Conservation (phyloP, 2,329 filamentous ascomycete genomes). For the Mollisiaceae sp. region DNA sequence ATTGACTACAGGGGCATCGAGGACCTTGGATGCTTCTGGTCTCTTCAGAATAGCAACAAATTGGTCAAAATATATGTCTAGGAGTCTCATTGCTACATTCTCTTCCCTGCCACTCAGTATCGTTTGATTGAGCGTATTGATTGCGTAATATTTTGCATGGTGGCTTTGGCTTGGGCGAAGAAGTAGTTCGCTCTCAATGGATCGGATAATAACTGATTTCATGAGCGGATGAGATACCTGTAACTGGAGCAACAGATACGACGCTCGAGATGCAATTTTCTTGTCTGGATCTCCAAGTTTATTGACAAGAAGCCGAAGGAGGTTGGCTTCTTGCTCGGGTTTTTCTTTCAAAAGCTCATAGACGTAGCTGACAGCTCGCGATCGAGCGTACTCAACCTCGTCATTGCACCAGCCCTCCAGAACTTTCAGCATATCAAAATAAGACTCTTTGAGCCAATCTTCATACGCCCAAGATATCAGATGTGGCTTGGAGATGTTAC, state of each 20-base stretch:
- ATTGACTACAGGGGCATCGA: constrained; percentile 50
- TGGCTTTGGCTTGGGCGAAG: constrained; percentile 86
- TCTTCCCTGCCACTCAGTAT: constrained; percentile 87
- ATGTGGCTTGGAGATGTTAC: constrained; percentile 74
- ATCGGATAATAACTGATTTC: constrained; percentile 85
- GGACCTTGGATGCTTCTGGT: constrained; percentile 45
- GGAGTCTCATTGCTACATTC: constrained; percentile 75
- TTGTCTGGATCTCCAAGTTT: constrained; percentile 95
- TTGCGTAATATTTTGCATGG: constrained; percentile 92
- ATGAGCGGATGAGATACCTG: constrained; percentile 89
- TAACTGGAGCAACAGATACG: constrained; percentile 90
- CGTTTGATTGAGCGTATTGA: constrained; percentile 97
- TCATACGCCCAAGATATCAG: constrained; percentile 90
- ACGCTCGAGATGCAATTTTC: constrained; percentile 93
- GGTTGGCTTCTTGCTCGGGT: constrained; percentile 94
- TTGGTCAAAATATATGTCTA: constrained; percentile 90
- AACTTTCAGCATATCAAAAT: constrained; percentile 91
- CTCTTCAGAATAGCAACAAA: constrained; percentile 82
- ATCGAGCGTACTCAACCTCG: constrained; percentile 92
- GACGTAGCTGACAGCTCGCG: constrained; percentile 86
- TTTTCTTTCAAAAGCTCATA: constrained; percentile 93
- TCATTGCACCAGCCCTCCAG: constrained; percentile 93
- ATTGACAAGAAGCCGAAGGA: constrained; percentile 89
- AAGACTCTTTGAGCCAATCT: constrained; percentile 92
- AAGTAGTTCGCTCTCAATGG: constrained; percentile 85